A percentile compares a stretch with the other conserved stretches of the same genome.
These are phyloP conservation scores for Malassezia yamatoensis DNA, from an alignment of 1,284 basidiomycete species.

Conservation along the genomic window DNA sequence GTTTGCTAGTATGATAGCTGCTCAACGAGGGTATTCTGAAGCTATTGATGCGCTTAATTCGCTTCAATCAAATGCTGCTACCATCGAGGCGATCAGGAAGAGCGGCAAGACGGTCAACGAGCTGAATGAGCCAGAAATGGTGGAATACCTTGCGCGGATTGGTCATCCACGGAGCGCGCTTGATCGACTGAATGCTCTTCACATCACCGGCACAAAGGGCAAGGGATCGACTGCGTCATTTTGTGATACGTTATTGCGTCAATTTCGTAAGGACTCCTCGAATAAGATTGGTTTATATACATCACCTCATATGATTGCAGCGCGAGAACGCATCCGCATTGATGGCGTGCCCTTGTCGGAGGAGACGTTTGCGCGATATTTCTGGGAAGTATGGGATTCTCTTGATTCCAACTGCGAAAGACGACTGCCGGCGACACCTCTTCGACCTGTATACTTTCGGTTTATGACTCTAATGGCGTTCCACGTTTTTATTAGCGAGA, in stretches of 20 bases:
- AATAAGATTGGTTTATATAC: constrained; percentile 68
- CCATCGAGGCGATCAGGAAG: constrained; percentile 70
- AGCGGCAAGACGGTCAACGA: constrained; percentile 61
- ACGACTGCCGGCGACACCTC: constrained; percentile 51
- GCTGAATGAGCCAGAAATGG: constrained; percentile 74
- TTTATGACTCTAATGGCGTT: constrained; percentile 85
- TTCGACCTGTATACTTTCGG: constrained; percentile 84
- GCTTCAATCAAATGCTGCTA: constrained; percentile 85
- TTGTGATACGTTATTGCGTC: constrained; percentile 42
- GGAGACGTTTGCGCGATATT: constrained; percentile 74
- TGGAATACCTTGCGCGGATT: constrained; percentile 76
- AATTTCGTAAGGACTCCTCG: constrained; percentile 22
- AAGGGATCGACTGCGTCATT: constrained; percentile 97
- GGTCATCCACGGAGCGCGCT: constrained; percentile 72
- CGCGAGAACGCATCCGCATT: constrained; percentile 87
- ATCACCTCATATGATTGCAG: constrained; percentile 89
- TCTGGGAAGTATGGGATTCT: constrained; percentile 92
- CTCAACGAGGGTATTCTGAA: constrained; percentile 51
- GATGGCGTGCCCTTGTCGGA: constrained; percentile 83
- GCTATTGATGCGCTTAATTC: constrained; percentile 81
- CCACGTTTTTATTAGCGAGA: constrained; percentile 71
- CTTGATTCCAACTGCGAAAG: constrained; percentile 57
- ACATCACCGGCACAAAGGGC: constrained; percentile 96
- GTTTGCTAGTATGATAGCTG: not conserved
- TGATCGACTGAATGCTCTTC: constrained; percentile 81